phyloP scores from a whole-genome alignment of 1,284 basidiomycete species.

The Porogramme epimiltina region DNA sequence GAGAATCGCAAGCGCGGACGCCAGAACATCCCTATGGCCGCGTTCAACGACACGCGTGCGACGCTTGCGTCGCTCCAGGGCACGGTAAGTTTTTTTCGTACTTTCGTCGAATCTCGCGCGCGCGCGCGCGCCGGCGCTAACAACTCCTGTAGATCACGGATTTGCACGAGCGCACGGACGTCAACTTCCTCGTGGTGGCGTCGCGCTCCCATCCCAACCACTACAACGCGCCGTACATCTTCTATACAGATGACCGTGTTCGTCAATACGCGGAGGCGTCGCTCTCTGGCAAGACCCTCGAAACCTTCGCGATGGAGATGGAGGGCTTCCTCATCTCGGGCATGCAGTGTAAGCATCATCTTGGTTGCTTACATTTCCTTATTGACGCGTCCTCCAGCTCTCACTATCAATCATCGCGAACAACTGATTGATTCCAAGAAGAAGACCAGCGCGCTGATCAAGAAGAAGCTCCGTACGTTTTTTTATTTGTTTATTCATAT shows the following conservation, averaged over 20 bases:
- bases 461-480: slow-evolving; percentile 19
- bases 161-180: slow-evolving; percentile 17
- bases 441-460: slow-evolving; percentile 6
- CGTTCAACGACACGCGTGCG: slow-evolving; percentile 12
- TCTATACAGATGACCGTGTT: slow-evolving; percentile 12
- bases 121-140: no score
- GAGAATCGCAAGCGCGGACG: not conserved
- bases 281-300: not conserved
- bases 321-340: slow-evolving; percentile 18
- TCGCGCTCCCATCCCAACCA: slow-evolving; percentile 2
- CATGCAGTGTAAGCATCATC: slow-evolving; percentile 8
- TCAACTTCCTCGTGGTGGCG: slow-evolving; percentile 13
- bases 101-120: not conserved
- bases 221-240: slow-evolving; percentile 13
- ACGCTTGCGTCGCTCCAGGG: not conserved
- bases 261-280: slow-evolving; percentile 10
- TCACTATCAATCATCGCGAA: not conserved
- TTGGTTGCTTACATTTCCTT: not conserved
- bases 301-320: slow-evolving; percentile 4
- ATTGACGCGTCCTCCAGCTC: not conserved
- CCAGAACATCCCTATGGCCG: slow-evolving; percentile 7
- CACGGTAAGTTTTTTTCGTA: not conserved
- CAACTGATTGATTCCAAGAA: slow-evolving; percentile 12
- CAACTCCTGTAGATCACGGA: slow-evolving; percentile 10
- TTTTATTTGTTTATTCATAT: no score